phyloP scores from a whole-genome alignment of 495 filamentous ascomycete genomes.

The Daldinia decipiens region DNA sequence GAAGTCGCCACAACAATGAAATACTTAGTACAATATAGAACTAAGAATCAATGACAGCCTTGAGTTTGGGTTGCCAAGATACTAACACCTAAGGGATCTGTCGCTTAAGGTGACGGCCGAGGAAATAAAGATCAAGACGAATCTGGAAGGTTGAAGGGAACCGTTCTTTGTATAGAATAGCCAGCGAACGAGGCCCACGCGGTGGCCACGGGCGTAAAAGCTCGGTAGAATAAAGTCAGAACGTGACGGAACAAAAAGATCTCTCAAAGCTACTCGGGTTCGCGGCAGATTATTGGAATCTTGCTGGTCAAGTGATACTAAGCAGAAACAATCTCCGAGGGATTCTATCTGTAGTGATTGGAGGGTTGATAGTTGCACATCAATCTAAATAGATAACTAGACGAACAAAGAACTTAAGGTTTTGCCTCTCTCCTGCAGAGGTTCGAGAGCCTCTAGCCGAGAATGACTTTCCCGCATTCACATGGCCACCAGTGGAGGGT shows the following conservation, averaged over 20 bases:
- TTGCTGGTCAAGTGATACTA: conserved; percentile 31
- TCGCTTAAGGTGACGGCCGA: conserved; percentile 5
- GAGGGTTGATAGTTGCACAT: conserved; percentile 11
- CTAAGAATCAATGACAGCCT: conserved; percentile 15
- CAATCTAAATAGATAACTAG: conserved; percentile 14
- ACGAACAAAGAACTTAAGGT: conserved; percentile 30
- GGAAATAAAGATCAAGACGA: conserved; percentile 27
- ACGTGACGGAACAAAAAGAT: conserved; percentile 33
- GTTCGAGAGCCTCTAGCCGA: conserved; percentile 22
- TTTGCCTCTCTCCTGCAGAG: conserved; percentile 21
- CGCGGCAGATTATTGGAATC: conserved; percentile 12
- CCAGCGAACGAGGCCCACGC: conserved; percentile 27
- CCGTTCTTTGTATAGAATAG: conserved; percentile 23
- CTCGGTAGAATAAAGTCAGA: conserved; percentile 9
- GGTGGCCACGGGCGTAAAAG: conserved; percentile 24
- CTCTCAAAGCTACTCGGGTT: conserved; percentile 10
- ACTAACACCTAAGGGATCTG: conserved; percentile 6
- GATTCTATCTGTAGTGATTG: conserved; percentile 12
- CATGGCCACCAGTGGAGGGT: conserved; percentile 9
- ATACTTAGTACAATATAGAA: conserved; percentile 18
- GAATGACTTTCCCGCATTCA: conserved; percentile 20
- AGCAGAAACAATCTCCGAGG: conserved; percentile 11
- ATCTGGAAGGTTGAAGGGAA: conserved; percentile 12
- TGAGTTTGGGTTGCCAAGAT: conserved; percentile 18
- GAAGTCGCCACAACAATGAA: conserved; percentile 28